phyloP scores from a whole-genome alignment of 2,329 filamentous ascomycete genomes.

The Neonectria faginata region DNA sequence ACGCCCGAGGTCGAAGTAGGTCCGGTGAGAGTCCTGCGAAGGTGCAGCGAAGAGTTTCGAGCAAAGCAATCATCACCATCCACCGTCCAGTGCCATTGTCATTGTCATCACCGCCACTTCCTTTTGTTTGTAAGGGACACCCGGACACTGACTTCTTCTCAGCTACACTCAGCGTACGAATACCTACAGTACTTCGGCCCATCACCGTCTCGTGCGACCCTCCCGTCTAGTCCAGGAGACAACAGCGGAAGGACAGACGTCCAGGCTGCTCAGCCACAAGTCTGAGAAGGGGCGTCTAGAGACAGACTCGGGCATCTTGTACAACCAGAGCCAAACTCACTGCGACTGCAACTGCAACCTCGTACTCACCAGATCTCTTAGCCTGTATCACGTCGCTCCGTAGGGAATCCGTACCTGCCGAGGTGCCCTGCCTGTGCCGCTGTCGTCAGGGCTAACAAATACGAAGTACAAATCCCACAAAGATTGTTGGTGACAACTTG shows the following conservation, averaged over 20 bases:
- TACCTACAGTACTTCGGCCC: neutral
- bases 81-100: neutral
- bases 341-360: neutral
- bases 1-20: neutral
- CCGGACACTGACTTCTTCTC: conserved; percentile 6
- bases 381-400: conserved; percentile 9
- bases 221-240: neutral
- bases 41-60: neutral
- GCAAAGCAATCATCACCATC: conserved; percentile 2
- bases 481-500: neutral
- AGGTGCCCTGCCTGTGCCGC: conserved; percentile 5
- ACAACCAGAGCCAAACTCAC: conserved; percentile 4
- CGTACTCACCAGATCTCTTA: conserved; percentile 8
- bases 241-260: conserved; percentile 11
- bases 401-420: conserved; percentile 5
- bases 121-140: conserved; percentile 7
- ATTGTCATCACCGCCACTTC: conserved; percentile 17
- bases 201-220: conserved; percentile 9
- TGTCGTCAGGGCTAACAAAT: neutral
- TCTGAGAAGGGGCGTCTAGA: conserved; percentile 13
- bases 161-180: neutral
- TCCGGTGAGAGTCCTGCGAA: neutral
- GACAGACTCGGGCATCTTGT: conserved; percentile 12
- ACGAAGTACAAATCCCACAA: conserved; percentile 5
- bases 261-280: neutral